Percentiles rank a stretch among this genome's conserved stretches.
Evolutionary conservation across 257 asterid genomes (phyloP).

Genomic region (Linderniella brevidens): DNA sequence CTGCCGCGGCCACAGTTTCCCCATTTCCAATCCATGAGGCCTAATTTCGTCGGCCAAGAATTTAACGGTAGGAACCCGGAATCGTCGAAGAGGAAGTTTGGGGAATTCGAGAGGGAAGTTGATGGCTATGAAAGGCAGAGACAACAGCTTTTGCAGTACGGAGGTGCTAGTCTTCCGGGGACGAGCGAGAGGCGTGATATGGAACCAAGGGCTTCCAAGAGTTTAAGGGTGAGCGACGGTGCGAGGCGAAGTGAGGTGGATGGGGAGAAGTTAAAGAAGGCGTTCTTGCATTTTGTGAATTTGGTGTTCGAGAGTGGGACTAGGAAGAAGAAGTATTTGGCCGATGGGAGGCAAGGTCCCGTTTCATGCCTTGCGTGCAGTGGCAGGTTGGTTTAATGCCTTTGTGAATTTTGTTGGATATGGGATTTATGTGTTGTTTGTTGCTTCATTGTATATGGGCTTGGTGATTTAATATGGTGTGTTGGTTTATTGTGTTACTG

Average conservation of each 20-base stretch:
- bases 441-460: background rate
- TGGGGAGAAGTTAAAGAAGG: constrained; percentile 37
- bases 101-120: constrained; percentile 53
- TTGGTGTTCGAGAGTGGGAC: constrained; percentile 36
- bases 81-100: constrained; percentile 53
- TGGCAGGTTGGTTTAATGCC: constrained; percentile 34
- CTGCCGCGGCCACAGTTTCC: constrained; percentile 18
- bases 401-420: too few species aligned
- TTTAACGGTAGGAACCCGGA: constrained; percentile 37
- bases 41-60: constrained; percentile 21
- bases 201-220: constrained; percentile 43
- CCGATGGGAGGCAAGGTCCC: constrained; percentile 65
- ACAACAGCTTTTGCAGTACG: constrained; percentile 80
- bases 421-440: background rate
- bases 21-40: constrained; percentile 8
- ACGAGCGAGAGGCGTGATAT: constrained; percentile 35
- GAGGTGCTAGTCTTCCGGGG: constrained; percentile 44
- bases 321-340: constrained; percentile 50
- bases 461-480: too few species aligned
- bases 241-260: constrained; percentile 50
- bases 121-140: constrained; percentile 84
- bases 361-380: constrained; percentile 51
- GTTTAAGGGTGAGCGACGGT: constrained; percentile 29
- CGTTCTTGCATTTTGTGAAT: constrained; percentile 58
- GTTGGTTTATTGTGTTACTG: too few species aligned